Base-by-base conservation (phyloP, 768 basidiomycete species). In the Megacollybia marginata region DNA sequence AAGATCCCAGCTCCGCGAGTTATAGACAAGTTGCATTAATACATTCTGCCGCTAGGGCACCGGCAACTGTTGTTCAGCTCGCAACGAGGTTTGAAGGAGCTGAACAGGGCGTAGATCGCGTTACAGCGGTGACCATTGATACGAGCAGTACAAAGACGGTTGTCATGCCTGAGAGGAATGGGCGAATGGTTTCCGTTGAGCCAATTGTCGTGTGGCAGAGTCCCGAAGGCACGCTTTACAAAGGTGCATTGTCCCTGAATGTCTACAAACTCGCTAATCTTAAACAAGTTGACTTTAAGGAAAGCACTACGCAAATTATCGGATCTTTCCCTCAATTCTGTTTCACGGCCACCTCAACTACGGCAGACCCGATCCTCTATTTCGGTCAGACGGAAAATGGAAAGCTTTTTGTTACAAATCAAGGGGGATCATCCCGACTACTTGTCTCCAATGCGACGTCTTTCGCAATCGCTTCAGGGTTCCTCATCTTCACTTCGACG, bases 401-500 rank as follows among this genome's bases (percentile, higher is more conserved):
- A 0, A 89, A 85, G 59, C 67, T 95, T 0, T 79, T 80, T 58
- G 70, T 76, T 19, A 66, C 76, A 5, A 55, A 63, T 9, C 63
- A 55, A 7, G 47, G 67, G 1, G 9, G 59, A 48, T 13, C 46
- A 34, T 52, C 48, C 36, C 44, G 59, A 11, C 59, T 67, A 1
- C 59, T 88, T 4, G 73, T 79, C 1, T 62, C 67, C 2, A 83
- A 78, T 49, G 78, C 65, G 16, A 89, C 82, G 12, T 95, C 93
- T 0, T 90, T 91, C 65, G 75, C 78, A 15, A 51, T 85, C 12
- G 75, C 85, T 1, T 80, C 88, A 1, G 79, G 80, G 16, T 93
- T 89, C 61, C 68, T 95, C 32, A 83, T 94, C 49, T 95, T 82
- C 66, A 92, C 89, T 1, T 90, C 92, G 0, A 82, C 80, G 7